Conservation (phyloP, 1,284 basidiomycete species). For the Psilocybe mexicana region DNA sequence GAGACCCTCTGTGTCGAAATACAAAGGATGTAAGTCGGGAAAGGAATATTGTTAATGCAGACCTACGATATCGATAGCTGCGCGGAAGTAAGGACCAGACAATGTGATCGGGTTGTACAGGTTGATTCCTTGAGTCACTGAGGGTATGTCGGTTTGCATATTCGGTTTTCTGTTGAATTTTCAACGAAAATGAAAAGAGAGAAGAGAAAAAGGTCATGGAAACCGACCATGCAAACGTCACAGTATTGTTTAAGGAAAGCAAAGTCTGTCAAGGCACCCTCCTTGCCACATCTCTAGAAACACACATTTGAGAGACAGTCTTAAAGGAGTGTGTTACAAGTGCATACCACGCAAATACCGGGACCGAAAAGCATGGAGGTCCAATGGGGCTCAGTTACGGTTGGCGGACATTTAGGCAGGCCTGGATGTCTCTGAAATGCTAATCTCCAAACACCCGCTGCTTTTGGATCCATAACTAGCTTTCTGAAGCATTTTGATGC, state of each 20-base stretch:
- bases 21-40: background rate
- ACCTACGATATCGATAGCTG: constrained; percentile 22
- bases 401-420: constrained; percentile 13
- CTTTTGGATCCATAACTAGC: constrained; percentile 17
- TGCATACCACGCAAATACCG: constrained; percentile 20
- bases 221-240: constrained; percentile 22
- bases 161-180: constrained; percentile 7
- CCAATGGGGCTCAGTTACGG: constrained; percentile 16
- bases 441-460: constrained; percentile 22
- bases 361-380: constrained; percentile 23
- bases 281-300: constrained; percentile 22
- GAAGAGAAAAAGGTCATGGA: background rate
- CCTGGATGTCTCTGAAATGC: constrained; percentile 20
- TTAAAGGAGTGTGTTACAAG: background rate
- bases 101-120: constrained; percentile 7
- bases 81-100: constrained; percentile 18
- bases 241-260: constrained; percentile 23
- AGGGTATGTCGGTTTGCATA: constrained; percentile 12
- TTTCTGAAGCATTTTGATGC: constrained; percentile 17
- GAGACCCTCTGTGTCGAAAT: constrained; percentile 16
- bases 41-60: background rate
- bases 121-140: constrained; percentile 4
- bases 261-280: constrained; percentile 26
- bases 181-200: background rate
- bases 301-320: background rate